Conservation (phyloP, 306 rosid genomes). For the Inga leiocalycina region DNA sequence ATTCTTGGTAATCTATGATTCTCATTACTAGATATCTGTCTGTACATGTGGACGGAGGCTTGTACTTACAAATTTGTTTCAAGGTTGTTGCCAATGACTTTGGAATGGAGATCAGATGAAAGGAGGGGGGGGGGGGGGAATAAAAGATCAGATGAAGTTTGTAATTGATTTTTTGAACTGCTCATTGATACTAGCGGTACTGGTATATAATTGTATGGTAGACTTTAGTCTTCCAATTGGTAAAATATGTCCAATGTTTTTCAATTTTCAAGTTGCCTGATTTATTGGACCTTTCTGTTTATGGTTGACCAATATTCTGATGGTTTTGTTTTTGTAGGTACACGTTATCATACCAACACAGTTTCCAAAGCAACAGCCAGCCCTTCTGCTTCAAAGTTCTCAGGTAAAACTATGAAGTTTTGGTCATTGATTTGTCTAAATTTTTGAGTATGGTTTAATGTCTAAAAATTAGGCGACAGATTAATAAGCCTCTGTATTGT, state of each 20-base stretch:
- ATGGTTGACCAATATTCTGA: constrained; percentile 24
- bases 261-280: not conserved
- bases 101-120: not conserved
- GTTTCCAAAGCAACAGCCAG: constrained; percentile 92
- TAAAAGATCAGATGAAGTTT: not conserved
- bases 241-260: constrained; percentile 10
- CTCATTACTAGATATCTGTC: constrained; percentile 8
- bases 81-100: not conserved
- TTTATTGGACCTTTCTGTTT: not conserved
- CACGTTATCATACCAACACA: constrained; percentile 72
- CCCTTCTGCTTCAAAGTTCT: constrained; percentile 86
- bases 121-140: not conserved
- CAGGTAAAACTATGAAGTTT: constrained; percentile 58
- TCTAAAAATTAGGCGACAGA: not conserved
- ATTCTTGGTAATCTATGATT: constrained; percentile 68
- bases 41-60: not conserved
- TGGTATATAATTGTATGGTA: not conserved
- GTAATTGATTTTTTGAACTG: not conserved
- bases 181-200: not conserved
- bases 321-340: constrained; percentile 53
- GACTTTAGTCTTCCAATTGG: constrained; percentile 44
- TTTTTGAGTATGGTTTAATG: constrained; percentile 3
- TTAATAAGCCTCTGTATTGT: constrained; percentile 7
- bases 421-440: constrained; percentile 4
- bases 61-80: constrained; percentile 29